These are phyloP conservation scores for Delonix regia DNA, from an alignment of 306 rosid species.

Conservation along the genomic window DNA sequence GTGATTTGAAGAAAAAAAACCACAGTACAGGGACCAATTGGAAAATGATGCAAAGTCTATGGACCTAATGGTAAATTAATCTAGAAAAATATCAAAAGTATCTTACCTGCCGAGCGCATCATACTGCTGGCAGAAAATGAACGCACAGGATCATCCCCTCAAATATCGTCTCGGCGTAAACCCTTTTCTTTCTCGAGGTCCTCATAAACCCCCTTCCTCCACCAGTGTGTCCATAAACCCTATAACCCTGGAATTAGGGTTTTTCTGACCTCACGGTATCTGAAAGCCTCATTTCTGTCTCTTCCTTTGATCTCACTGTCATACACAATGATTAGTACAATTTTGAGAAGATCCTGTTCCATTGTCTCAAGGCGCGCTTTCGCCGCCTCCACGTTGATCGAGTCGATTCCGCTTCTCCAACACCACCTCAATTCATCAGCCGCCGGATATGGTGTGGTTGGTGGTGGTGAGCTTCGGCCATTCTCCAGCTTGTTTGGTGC, in stretches of 20 bases:
- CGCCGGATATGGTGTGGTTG: conserved; percentile 7
- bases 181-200: neutral
- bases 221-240: neutral
- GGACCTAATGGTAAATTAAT: no score
- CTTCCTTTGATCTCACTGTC: neutral
- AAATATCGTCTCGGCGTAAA: neutral
- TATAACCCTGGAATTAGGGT: neutral
- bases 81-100: no score
- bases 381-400: conserved; percentile 49
- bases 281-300: neutral
- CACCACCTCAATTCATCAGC: conserved; percentile 21
- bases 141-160: conserved; percentile 9
- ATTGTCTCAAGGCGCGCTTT: conserved; percentile 42
- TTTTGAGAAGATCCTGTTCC: conserved; percentile 52
- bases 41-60: no score
- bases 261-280: neutral
- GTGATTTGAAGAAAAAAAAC: no score
- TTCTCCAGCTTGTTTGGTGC: conserved; percentile 18
- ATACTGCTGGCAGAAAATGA: neutral
- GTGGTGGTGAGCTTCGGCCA: conserved; percentile 16
- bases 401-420: conserved; percentile 31
- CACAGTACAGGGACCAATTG: no score
- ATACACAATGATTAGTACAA: conserved; percentile 47
- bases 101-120: neutral
- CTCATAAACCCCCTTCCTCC: neutral